A percentile compares a stretch with the other conserved stretches of the same genome.
These are phyloP conservation scores for Triangularia setosa DNA, from an alignment of 2,329 filamentous ascomycete genomes.

Conservation along the genomic window DNA sequence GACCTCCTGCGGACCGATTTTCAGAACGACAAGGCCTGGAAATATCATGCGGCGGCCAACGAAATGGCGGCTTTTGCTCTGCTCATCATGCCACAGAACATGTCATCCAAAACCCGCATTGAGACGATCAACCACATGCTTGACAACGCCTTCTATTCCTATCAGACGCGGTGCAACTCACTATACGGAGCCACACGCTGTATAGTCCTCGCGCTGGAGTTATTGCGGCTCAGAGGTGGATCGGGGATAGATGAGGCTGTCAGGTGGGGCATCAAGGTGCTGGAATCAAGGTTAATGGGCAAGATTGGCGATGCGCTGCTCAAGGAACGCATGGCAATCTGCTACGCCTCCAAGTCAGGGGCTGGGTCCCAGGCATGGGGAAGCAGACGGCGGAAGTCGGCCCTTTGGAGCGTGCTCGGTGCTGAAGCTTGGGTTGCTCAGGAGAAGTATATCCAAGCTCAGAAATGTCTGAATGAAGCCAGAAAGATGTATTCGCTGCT, in stretches of 20 bases:
- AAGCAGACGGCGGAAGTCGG: slow-evolving; percentile 74
- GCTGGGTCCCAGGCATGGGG: slow-evolving; percentile 65
- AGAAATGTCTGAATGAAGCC: slow-evolving; percentile 71
- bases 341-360: slow-evolving; percentile 71
- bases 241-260: slow-evolving; percentile 82
- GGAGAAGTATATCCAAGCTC: slow-evolving; percentile 72
- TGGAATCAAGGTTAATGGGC: slow-evolving; percentile 75
- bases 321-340: slow-evolving; percentile 80
- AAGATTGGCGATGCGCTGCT: slow-evolving; percentile 75
- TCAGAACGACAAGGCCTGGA: slow-evolving; percentile 94
- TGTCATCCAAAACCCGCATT: slow-evolving; percentile 70
- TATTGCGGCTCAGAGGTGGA: slow-evolving; percentile 76
- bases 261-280: slow-evolving; percentile 73
- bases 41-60: slow-evolving; percentile 85
- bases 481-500: slow-evolving; percentile 50
- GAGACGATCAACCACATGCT: slow-evolving; percentile 84
- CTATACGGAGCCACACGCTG: slow-evolving; percentile 78
- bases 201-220: slow-evolving; percentile 70
- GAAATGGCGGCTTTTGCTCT: slow-evolving; percentile 91
- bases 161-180: slow-evolving; percentile 76
- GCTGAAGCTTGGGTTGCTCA: slow-evolving; percentile 80
- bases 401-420: slow-evolving; percentile 80
- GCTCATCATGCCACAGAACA: slow-evolving; percentile 68
- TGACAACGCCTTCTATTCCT: slow-evolving; percentile 88
- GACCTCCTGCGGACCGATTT: slow-evolving; percentile 87